Evolutionary conservation across 257 asterid species (phyloP).

Genomic region (Solanum sparsipilum): DNA sequence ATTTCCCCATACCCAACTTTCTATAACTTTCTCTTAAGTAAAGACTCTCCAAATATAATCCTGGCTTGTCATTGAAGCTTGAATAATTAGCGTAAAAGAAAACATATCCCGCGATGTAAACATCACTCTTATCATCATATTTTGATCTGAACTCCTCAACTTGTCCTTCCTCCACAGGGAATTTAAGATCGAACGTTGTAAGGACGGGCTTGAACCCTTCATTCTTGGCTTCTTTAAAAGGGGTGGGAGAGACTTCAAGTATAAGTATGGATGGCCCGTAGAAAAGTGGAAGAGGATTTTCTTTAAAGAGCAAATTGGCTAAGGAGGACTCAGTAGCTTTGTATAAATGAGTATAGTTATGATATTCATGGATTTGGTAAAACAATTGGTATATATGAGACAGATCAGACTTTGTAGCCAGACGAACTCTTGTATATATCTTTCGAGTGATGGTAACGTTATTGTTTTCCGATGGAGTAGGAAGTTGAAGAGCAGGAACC

Average conservation of each 20-base stretch:
- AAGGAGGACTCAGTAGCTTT: not conserved
- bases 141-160: not conserved
- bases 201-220: not conserved
- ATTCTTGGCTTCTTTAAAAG: not conserved
- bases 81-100: constrained; percentile 3
- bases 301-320: not conserved
- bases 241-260: not conserved
- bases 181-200: not conserved
- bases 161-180: not conserved
- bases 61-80: not conserved
- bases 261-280: not conserved
- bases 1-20: not conserved
- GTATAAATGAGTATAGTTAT: not conserved
- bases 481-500: not conserved
- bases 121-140: not conserved
- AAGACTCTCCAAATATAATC: constrained; percentile 3
- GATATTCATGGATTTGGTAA: not conserved
- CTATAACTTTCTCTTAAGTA: not conserved
- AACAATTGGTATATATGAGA: not conserved
- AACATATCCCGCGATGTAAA: not conserved
- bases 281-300: not conserved
- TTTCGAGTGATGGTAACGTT: not conserved
- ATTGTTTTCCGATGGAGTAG: not conserved
- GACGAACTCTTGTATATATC: not conserved
- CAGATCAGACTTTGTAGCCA: not conserved